Base-by-base conservation (phyloP, 768 basidiomycete species). In the Lenzites betulinus region DNA sequence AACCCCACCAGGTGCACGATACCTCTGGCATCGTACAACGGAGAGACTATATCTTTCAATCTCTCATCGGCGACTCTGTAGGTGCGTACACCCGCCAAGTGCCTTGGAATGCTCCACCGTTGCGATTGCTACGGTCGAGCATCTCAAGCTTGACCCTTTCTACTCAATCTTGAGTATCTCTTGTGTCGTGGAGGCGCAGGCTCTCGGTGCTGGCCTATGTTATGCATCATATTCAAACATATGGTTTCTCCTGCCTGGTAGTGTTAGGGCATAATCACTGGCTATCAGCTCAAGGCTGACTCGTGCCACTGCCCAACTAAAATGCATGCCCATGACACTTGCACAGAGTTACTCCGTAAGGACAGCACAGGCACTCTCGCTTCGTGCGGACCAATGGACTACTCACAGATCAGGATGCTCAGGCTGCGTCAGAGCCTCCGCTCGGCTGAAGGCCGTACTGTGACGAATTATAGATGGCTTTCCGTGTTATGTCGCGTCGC, bases 41-140 rank as follows among this genome's bases (percentile, higher is more conserved):
- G 16, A 9, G 22, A n/a, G 4, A 20, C 43, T n/a, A 15, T 23
- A 44, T 20, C 43, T 20, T 15, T 16, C 7, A 4, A 18, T 18
- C 20, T 23, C 3, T 2, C 5, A 20, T 53, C 51, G 26, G 25
- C 23, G 18, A 11, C 18, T n/a, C 15, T n/a, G 18, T 20, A 56
- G 54, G 54, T 56, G 47, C 13, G 54, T 56, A 15, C 9, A 8
- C 22, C 12, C 2, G 3, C 7, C 26, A n/a, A 22, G 8, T 9
- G 6, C 7, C 33, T 25, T n/a, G 46, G 54, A n/a, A 56, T 56
- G 46, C 54, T 47, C 54, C 8, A 48, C 33, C 46, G 7, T 15
- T 26, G 54, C 54, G 20, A 26, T 25, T 22, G 54, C 54, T 11
- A 18, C 23, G 54, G 44, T 48, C 1, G 46, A 56, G 54, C 46